Base-by-base conservation (phyloP, 805 yeast genomes). In the Candida odintsovae region DNA sequence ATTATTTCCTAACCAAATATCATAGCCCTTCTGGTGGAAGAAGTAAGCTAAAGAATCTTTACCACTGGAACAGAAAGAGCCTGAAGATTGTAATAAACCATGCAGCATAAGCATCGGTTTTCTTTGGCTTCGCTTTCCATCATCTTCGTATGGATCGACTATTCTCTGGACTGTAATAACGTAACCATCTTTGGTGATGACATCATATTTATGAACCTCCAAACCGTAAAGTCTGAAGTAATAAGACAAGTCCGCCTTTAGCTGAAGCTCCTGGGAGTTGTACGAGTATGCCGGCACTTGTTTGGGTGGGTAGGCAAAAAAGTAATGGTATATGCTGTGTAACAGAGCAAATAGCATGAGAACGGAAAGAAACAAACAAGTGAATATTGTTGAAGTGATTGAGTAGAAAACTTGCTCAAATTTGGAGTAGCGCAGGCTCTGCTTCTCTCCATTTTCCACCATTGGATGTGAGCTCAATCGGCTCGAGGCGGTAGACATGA, bases 1-100 rank as follows among this genome's bases (percentile, higher is more conserved):
- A 59, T 90, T 90, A 59, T 90, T 88, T 1, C 96, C 97, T 45
- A 90, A 62, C 97, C 97, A 90, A 9, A 90, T 89, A 55, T 90
- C 97, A 57, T 74, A 87, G 0, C 94, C 90, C 22, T 70, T 64
- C 28, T 70, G 67, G 35, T 66, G 64, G 42, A 72, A 71, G 59
- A 71, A 74, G 61, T 73, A 78, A 0, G 92, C 94, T 38, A 94
- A 65, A 11, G 96, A 84, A 49, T 84, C 79, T 47, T 75, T 72
- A 0, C 98, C 99, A n/a, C 86, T 70, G 0, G 96, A 83, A 25
- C 92, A 74, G 63, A 76, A 92, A 0, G 96, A 85, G 0, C 90
- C 97, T 0, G 92, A 80, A 20, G 95, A 84, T 59, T 90, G 96
- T 51, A 92, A 68, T 13, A 92, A 71, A 0, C 99, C 99, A 57